Evolutionary conservation across 1,284 basidiomycete species (phyloP).

Genomic region (Malassezia nana): DNA sequence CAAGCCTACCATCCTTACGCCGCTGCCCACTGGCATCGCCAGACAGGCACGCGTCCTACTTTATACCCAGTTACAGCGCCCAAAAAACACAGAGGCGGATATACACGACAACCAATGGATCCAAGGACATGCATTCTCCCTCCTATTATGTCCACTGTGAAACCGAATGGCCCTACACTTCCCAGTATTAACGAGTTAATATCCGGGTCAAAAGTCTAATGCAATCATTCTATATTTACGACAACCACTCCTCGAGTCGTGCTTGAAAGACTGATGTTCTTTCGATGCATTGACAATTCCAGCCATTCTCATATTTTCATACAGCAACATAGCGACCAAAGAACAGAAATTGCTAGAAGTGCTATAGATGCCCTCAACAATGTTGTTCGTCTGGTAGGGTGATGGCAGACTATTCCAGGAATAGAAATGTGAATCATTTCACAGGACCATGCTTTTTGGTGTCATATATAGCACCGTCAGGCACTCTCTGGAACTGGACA

Average conservation of each 20-base stretch:
- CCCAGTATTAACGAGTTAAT: constrained; percentile 15
- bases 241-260: background rate
- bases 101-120: background rate
- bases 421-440: background rate
- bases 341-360: too few species aligned
- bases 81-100: background rate
- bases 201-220: background rate
- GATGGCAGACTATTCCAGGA: too few species aligned
- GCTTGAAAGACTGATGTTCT: background rate
- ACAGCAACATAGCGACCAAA: background rate
- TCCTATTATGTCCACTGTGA: constrained; percentile 4
- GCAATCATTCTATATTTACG: background rate
- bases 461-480: constrained; percentile 21
- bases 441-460: constrained; percentile 13
- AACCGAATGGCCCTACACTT: background rate
- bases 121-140: background rate
- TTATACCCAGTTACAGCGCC: background rate
- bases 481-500: constrained; percentile 20
- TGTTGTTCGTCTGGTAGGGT: background rate
- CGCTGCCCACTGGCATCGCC: background rate
- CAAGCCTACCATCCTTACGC: background rate
- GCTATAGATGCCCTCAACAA: too few species aligned
- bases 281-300: background rate
- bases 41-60: background rate
- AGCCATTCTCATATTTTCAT: background rate